Base-by-base conservation (phyloP, 768 basidiomycete genomes). In the Suillus alpinus region DNA sequence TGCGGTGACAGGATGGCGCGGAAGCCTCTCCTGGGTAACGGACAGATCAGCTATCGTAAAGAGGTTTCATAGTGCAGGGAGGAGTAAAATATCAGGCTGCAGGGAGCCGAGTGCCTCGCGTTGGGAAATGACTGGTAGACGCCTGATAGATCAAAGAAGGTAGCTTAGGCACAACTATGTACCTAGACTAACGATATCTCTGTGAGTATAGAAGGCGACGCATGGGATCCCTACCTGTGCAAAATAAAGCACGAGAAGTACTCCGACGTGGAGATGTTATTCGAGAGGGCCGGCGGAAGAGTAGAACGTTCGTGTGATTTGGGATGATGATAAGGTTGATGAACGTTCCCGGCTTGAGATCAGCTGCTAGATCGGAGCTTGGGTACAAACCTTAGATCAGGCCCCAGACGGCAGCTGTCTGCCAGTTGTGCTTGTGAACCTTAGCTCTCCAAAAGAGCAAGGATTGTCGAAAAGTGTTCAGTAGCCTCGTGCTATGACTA, bases 311-410 rank as follows among this genome's bases (percentile, higher is more conserved):
- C 26, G 57, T 56, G 57, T 32, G 34, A 51, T 20, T 49, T 29
- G 26, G 29, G 20, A 46, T 6, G 40, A 49, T 52, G 51, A 52
- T 52, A 52, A 53, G 34, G 52, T 36, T 23, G 13, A 23, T 34
- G 32, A 36, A 49, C 16, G 20, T 53, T 53, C 52, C 37, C 52
- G 52, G 49, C n/a, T 34, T 58, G 31, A 52, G 72, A 71, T 72
- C 66, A 67, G 43, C 62, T 43, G 26, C 40, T 51, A 52, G 71
- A 73, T 73, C 72, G 71, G 70, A 70, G 73, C 71, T 73, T 59
- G 60, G 10, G 60, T 44, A 58, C 34, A 70, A 75, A 73, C 67
- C 51, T 70, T 75, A 73, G 72, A 73, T 73, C 73, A 50, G 5
- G 10, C 18, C 10, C n/a, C 2, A 50, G 49, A 50, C n/a, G 32